These are phyloP conservation scores for Theileria equi DNA, from an alignment of 169 alveolate genomes.

Conservation along the genomic window DNA sequence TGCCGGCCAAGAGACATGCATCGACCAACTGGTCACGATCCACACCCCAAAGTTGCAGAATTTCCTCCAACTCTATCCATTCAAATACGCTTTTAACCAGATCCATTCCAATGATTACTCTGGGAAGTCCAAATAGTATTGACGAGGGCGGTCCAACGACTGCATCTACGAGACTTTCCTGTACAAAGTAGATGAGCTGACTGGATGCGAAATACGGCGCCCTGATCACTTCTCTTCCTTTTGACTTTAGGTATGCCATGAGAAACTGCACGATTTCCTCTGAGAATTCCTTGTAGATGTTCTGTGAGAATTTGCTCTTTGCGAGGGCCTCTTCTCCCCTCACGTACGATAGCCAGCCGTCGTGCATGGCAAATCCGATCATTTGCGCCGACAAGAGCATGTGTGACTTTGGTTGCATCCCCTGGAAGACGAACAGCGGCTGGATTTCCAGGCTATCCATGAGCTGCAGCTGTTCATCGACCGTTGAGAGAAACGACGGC, in stretches of 20 bases:
- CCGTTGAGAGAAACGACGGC: constrained; percentile 18
- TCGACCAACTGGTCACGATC: constrained; percentile 66
- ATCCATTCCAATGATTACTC: constrained; percentile 63
- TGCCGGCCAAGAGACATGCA: constrained; percentile 72
- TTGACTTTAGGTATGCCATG: constrained; percentile 50
- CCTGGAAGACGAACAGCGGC: constrained; percentile 61
- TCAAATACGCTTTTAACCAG: constrained; percentile 23
- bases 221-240: constrained; percentile 64
- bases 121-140: constrained; percentile 60
- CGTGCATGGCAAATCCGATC: constrained; percentile 31
- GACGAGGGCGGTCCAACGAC: constrained; percentile 71
- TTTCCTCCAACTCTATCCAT: constrained; percentile 56
- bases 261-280: constrained; percentile 63
- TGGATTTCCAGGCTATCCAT: constrained; percentile 43
- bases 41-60: constrained; percentile 56
- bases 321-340: constrained; percentile 31
- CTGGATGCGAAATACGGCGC: constrained; percentile 74
- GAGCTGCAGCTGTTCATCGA: constrained; percentile 47
- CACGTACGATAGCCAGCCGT: constrained; percentile 52
- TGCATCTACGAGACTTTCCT: constrained; percentile 58
- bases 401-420: constrained; percentile 58
- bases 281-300: constrained; percentile 19
- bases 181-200: constrained; percentile 65
- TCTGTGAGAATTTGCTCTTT: constrained; percentile 33
- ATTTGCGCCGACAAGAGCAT: constrained; percentile 54